Evolutionary conservation across 163 green algal species (phyloP), one percentile per base, ranked within the genome.

Genomic region (Volvox carteri): DNA sequence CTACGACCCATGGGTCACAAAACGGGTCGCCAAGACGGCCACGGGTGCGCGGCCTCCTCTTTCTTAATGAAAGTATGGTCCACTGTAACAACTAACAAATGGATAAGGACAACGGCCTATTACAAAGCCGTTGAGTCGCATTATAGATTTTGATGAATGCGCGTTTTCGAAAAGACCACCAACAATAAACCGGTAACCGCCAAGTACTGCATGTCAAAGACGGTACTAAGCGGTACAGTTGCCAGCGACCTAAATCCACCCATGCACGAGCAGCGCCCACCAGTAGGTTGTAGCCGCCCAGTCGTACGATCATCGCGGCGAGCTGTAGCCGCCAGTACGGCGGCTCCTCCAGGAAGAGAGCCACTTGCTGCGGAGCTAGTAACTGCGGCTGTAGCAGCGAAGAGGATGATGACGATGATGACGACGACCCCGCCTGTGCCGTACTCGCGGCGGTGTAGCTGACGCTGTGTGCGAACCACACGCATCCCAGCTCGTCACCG

Each of bases 221-320:
- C n/a, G n/a, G n/a, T n/a, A n/a, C n/a, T n/a, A n/a, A n/a, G n/a
- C n/a, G n/a, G n/a, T n/a, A n/a, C 54, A 65, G 28, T 11, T 23
- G 8, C 54, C 54, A 65, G 25, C 54, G 54, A 65, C 54, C 3
- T 12, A 25, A 8, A 30, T 8, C 54, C 54, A 65, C 25, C 54
- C 54, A 65, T 8, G 25, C 25, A 65, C 54, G 54, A 28, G 28
- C 54, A 65, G 23, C n/a, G 52, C 80, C 30, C 33, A 87, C 80
- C 80, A 87, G 44, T 0, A 79, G 2, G 46, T 87, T 87, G 62
- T 77, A 50, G 7, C 62, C 80, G 4, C 80, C 80, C 9, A 87
- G 18, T 18, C 80, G 67, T 42, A 80, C 19, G 35, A 88, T 1
- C 81, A 81, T 80, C 33, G 48, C 81, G 23, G 25, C 23, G 65